Evolutionary conservation across 176 grass and related monocot species (phyloP).

Genomic region (Eleusine coracana): DNA sequence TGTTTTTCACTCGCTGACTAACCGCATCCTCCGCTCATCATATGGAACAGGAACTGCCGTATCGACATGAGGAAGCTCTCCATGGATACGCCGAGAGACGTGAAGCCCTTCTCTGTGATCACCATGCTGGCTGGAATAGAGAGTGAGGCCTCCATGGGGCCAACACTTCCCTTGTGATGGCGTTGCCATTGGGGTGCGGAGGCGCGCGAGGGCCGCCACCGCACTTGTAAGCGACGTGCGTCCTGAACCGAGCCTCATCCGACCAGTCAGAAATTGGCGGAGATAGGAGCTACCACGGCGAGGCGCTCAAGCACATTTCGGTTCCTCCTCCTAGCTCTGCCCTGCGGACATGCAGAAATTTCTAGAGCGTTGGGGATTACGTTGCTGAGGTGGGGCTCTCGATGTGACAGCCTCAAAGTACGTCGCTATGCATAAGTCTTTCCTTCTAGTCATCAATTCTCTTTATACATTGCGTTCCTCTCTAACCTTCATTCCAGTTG

Average conservation of each 20-base stretch:
- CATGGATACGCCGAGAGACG: conserved; percentile 40
- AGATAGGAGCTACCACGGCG: neutral
- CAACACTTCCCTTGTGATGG: neutral
- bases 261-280: neutral
- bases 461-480: neutral
- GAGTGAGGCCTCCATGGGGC: neutral
- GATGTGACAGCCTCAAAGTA: conserved; percentile 41
- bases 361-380: conserved; percentile 68
- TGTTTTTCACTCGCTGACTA: neutral
- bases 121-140: conserved; percentile 11
- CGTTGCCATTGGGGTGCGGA: neutral
- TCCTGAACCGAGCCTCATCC: conserved; percentile 31
- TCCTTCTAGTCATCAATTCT: neutral
- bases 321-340: neutral
- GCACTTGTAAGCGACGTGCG: neutral
- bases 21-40: neutral
- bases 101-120: conserved; percentile 47
- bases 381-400: conserved; percentile 4
- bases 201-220: neutral
- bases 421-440: neutral
- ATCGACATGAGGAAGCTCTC: neutral
- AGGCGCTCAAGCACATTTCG: neutral
- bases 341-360: conserved; percentile 41
- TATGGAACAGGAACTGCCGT: conserved; percentile 28
- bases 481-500: neutral